phyloP scores from a whole-genome alignment of 1,139 yeast genomes.

The Sugiyamaella xylanicola region DNA sequence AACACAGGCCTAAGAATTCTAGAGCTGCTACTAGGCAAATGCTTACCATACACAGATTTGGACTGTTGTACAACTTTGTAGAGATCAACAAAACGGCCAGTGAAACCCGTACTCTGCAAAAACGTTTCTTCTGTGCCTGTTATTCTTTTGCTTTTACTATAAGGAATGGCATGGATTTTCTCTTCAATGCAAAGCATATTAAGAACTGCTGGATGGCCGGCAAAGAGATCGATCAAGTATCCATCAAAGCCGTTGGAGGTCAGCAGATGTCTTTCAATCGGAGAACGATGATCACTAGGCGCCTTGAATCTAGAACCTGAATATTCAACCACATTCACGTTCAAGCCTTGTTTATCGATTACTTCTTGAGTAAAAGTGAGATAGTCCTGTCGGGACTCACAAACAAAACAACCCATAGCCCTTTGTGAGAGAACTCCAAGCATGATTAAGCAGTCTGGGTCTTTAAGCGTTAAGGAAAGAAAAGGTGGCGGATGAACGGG shows the following conservation, averaged over 20 bases:
- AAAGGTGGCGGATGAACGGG: conserved; percentile 74
- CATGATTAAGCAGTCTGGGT: conserved; percentile 50
- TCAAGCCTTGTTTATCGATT: conserved; percentile 43
- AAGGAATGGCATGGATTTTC: conserved; percentile 65
- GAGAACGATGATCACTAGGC: conserved; percentile 35
- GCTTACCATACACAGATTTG: conserved; percentile 11
- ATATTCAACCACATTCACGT: conserved; percentile 53
- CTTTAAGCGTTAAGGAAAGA: conserved; percentile 60
- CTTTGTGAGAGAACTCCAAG: conserved; percentile 60
- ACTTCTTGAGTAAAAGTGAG: conserved; percentile 47
- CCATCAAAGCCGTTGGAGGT: conserved; percentile 74
- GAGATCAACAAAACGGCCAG: conserved; percentile 19
- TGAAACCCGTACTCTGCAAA: neutral
- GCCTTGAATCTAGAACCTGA: conserved; percentile 33
- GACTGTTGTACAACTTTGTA: conserved; percentile 7
- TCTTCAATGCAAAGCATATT: conserved; percentile 68
- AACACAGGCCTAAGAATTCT: conserved; percentile 1
- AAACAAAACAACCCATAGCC: conserved; percentile 60
- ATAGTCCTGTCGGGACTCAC: conserved; percentile 49
- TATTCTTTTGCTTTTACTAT: conserved; percentile 41
- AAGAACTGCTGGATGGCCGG: conserved; percentile 76
- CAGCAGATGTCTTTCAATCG: conserved; percentile 46
- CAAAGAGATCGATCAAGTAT: conserved; percentile 65
- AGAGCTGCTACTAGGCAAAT: neutral
- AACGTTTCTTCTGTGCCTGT: conserved; percentile 10